phyloP scores from a whole-genome alignment of 2,329 filamentous ascomycete species.

The Metarhizium guizhouense region DNA sequence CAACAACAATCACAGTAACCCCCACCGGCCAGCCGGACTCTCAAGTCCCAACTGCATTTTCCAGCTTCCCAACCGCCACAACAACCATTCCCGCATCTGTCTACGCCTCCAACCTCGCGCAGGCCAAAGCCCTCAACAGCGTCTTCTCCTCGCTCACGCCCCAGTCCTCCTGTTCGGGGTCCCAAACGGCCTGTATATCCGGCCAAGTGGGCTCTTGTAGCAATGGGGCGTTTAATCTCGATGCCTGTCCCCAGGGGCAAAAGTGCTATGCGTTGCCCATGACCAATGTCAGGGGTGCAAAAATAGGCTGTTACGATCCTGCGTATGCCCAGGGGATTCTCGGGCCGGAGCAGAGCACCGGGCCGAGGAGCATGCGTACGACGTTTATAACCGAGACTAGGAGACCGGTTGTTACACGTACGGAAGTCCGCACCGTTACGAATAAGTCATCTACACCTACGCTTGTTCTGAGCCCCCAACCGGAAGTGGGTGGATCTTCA shows the following conservation, averaged over 20 bases:
- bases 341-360: constrained; percentile 15
- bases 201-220: constrained; percentile 40
- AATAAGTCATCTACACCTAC: background rate
- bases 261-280: constrained; percentile 48
- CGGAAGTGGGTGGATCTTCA: background rate
- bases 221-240: constrained; percentile 32
- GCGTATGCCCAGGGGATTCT: constrained; percentile 33
- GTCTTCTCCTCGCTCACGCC: constrained; percentile 35
- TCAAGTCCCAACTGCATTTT: constrained; percentile 33
- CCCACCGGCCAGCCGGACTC: constrained; percentile 17
- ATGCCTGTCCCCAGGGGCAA: constrained; percentile 23
- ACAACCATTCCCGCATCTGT: constrained; percentile 30
- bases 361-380: background rate
- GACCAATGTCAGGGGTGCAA: constrained; percentile 35
- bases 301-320: constrained; percentile 37
- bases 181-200: constrained; percentile 43
- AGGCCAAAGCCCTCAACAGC: constrained; percentile 37
- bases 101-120: constrained; percentile 35
- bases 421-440: background rate
- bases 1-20: background rate
- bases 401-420: background rate
- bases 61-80: constrained; percentile 26
- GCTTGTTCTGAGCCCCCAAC: background rate
- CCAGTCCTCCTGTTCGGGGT: constrained; percentile 34
- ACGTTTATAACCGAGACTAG: constrained; percentile 1